Evolutionary conservation across 176 grass and related monocot genomes (phyloP).

Genomic region (Musa schizocarpa): DNA sequence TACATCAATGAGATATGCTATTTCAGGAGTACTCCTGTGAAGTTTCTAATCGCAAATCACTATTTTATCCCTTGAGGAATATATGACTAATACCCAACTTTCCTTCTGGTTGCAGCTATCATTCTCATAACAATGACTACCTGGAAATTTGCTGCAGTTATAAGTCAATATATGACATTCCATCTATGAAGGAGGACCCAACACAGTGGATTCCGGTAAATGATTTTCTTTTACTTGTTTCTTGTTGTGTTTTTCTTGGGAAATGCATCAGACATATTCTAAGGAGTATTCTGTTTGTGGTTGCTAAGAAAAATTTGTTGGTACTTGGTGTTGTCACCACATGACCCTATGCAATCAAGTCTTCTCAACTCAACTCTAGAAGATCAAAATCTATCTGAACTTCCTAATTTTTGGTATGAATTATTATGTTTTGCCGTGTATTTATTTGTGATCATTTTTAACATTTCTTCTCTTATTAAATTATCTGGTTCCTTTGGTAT

Average conservation of each 20-base stretch:
- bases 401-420: constrained; percentile 61
- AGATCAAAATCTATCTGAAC: constrained; percentile 91
- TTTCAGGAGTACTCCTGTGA: neutral
- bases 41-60: neutral
- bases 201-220: constrained; percentile 74
- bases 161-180: constrained; percentile 91
- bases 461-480: neutral
- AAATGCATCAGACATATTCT: neutral
- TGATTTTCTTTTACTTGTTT: constrained; percentile 1
- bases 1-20: neutral
- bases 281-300: constrained; percentile 25
- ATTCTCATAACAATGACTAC: constrained; percentile 81
- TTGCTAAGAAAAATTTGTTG: constrained; percentile 95
- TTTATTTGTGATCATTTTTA: no score
- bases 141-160: constrained; percentile 82
- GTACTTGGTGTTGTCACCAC: constrained; percentile 71
- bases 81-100: neutral
- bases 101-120: constrained; percentile 37
- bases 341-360: constrained; percentile 91
- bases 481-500: neutral
- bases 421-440: neutral
- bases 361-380: constrained; percentile 84
- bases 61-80: neutral
- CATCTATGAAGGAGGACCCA: constrained; percentile 72
- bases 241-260: neutral